Base-by-base conservation (phyloP, 768 basidiomycete species). In the Cystobasidiopsis lactophilus region DNA sequence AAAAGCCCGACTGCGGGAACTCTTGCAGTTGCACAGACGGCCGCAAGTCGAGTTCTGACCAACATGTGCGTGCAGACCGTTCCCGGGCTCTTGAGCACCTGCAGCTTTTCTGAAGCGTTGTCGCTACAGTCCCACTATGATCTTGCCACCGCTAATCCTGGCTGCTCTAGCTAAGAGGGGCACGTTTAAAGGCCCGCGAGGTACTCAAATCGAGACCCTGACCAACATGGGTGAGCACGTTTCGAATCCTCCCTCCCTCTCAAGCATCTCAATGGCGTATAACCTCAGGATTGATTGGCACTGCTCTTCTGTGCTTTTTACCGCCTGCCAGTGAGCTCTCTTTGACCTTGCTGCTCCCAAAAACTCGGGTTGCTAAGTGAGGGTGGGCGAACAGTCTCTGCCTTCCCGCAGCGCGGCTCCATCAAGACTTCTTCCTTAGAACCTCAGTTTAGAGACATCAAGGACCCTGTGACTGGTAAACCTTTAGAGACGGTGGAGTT, bases 361-460 rank as follows among this genome's bases (percentile, higher is more conserved):
- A 13, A 27, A 13, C 10, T 27, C 23, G 18, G n/a, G 24, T 9
- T 23, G 9, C n/a, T 27, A 26, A 47, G 9, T 27, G 23, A 31
- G 64, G 62, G 69, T 3, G 68, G 68, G 1, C 69, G 68, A 2
- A 65, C 69, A 1, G 69, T 70, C 55, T 69, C 67, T 9, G 64
- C 66, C 45, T 70, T 67, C 63, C 69, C 69, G 3, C 67, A 68
- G 52, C 57, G 65, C 11, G 69, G 65, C 1, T 50, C 49, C 4
- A 66, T 68, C 26, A 57, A 59, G 53, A 64, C 66, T 11, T 59
- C 63, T 44, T 66, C 66, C 58, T 60, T 70, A 19, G 70, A 69
- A 50, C 52, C 58, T 40, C n/a, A 59, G 38, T 65, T 63, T 52
- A 54, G 57, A 14, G 58, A 63, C 10, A 52, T 55, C 7, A 60